Conservation (phyloP, 805 yeast species). For the Jamesozyma hellenica region DNA sequence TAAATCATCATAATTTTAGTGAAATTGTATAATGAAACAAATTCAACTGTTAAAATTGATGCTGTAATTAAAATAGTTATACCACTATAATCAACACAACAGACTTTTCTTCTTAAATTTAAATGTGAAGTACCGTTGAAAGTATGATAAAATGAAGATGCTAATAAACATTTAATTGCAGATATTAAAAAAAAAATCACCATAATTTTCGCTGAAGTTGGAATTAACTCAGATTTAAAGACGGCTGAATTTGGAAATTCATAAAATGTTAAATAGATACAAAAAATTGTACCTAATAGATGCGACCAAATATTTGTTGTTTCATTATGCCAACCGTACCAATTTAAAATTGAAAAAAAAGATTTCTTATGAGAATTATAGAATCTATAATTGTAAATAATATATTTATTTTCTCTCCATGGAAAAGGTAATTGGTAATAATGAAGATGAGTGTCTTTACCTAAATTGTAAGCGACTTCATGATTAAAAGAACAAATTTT, state of each 20-base stretch:
- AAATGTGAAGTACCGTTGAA: constrained; percentile 67
- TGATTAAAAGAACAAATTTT: constrained; percentile 36
- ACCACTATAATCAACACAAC: constrained; percentile 93
- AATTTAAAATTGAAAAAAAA: constrained; percentile 44
- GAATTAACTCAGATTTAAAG: constrained; percentile 39
- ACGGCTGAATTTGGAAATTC: constrained; percentile 56
- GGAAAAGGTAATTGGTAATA: constrained; percentile 83
- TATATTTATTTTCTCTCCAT: constrained; percentile 88
- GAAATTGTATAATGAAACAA: constrained; percentile 49
- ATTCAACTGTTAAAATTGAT: constrained; percentile 78
- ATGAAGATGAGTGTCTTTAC: constrained; percentile 45
- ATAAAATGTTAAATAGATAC: constrained; percentile 45
- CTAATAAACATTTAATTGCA: constrained; percentile 63
- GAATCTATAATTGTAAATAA: constrained; percentile 78
- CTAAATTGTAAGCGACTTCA: constrained; percentile 36
- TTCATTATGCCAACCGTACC: constrained; percentile 62
- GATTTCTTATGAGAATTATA: constrained; percentile 53
- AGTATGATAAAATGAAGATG: constrained; percentile 87
- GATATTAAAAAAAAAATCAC: constrained; percentile 60
- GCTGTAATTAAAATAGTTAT: constrained; percentile 85
- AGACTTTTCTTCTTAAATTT: constrained; percentile 57
- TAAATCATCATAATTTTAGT: constrained; percentile 29
- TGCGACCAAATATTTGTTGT: constrained; percentile 93
- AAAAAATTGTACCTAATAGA: constrained; percentile 51
- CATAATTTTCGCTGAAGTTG: constrained; percentile 28